Conservation (phyloP, 495 filamentous ascomycete species). For the Clavariopsis aquatica region DNA sequence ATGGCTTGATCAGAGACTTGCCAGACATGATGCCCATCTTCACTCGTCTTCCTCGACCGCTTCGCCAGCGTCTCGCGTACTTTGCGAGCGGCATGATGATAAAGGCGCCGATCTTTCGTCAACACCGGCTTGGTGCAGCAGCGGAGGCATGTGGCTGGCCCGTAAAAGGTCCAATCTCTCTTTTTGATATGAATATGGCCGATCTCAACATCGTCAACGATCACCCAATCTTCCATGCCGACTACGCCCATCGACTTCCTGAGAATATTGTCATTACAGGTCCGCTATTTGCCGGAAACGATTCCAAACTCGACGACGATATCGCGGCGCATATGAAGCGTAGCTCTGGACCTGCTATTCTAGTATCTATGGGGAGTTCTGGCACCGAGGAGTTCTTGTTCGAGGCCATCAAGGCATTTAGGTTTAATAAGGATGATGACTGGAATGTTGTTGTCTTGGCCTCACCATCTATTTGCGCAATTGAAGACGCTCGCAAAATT, state of each 20-base stretch:
- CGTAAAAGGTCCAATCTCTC: slow-evolving; percentile 22
- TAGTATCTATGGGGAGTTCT: slow-evolving; percentile 39
- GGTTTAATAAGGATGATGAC: slow-evolving; percentile 14
- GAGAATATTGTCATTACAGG: slow-evolving; percentile 35
- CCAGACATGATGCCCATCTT: slow-evolving; percentile 33
- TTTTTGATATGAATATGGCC: slow-evolving; percentile 39
- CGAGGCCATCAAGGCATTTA: slow-evolving; percentile 36
- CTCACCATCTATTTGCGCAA: slow-evolving; percentile 31
- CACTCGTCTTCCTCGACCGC: slow-evolving; percentile 28
- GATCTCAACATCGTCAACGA: slow-evolving; percentile 41
- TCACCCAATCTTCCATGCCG: slow-evolving; percentile 35
- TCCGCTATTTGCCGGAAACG: slow-evolving; percentile 32
- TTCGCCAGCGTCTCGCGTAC: slow-evolving; percentile 20
- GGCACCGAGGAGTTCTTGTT: slow-evolving; percentile 36
- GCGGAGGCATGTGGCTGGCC: slow-evolving; percentile 25
- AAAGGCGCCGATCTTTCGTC: slow-evolving; percentile 28
- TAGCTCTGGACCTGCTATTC: slow-evolving; percentile 20
- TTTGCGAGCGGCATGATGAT: slow-evolving; percentile 21
- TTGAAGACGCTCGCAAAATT: slow-evolving; percentile 22
- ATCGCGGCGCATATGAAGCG: slow-evolving; percentile 28
- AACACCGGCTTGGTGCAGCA: slow-evolving; percentile 25
- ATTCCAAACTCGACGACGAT: slow-evolving; percentile 29
- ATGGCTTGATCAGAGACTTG: slow-evolving; percentile 29
- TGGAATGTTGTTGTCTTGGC: slow-evolving; percentile 40
- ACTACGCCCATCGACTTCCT: slow-evolving; percentile 26